phyloP scores from a whole-genome alignment of 2,329 filamentous ascomycete species.

The Verticillium longisporum region DNA sequence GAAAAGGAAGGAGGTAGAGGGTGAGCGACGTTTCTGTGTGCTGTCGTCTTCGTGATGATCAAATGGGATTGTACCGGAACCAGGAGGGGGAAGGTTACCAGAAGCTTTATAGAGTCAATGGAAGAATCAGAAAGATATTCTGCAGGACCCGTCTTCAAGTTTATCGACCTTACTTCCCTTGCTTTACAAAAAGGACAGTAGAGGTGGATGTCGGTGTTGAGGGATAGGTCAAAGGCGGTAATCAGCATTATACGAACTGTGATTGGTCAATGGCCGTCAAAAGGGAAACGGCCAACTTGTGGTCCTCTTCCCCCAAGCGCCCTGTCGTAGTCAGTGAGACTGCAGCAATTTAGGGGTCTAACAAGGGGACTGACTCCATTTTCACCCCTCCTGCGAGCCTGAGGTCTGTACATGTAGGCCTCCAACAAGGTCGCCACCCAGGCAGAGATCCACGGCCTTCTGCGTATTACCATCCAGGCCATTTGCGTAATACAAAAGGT shows the following conservation, averaged over 20 bases:
- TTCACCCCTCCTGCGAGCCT: neutral
- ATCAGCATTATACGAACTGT: neutral
- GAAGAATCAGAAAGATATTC: neutral
- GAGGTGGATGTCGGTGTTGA: neutral
- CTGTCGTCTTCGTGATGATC: neutral
- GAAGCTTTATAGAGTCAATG: neutral
- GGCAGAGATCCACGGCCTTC: neutral
- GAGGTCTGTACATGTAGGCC: neutral
- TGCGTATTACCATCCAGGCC: neutral
- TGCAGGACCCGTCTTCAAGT: neutral
- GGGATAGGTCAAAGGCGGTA: neutral
- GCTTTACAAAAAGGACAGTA: neutral
- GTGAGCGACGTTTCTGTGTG: neutral
- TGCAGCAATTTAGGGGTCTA: neutral
- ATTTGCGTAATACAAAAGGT: constrained; percentile 7
- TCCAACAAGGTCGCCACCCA: neutral
- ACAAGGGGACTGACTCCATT: neutral
- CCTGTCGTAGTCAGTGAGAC: too few species aligned
- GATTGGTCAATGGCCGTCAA: neutral
- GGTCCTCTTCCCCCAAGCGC: neutral
- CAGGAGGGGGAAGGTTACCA: neutral
- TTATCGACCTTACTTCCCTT: neutral
- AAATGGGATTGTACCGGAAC: neutral
- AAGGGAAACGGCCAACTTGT: neutral
- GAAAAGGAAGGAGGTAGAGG: neutral